Evolutionary conservation across 257 asterid species (phyloP).

Genomic region (Solanum chiquidenum): DNA sequence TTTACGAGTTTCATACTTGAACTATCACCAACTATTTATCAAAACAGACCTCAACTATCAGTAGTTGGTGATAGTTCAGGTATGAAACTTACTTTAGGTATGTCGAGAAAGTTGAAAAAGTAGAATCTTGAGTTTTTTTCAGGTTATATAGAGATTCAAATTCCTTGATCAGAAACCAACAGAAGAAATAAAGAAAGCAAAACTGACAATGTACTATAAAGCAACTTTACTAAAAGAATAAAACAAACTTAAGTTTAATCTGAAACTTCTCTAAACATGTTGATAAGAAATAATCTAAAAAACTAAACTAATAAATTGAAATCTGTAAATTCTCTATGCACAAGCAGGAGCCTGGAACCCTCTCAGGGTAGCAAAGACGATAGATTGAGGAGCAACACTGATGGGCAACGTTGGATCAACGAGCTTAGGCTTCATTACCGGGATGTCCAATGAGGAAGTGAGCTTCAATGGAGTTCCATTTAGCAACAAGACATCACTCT

Average conservation of each 20-base stretch:
- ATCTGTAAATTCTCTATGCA: slow-evolving; percentile 11
- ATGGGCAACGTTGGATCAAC: slow-evolving; percentile 36
- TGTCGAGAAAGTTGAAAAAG: background rate
- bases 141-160: background rate
- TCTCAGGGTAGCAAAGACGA: slow-evolving; percentile 45
- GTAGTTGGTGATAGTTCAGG: background rate
- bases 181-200: background rate
- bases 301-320: background rate
- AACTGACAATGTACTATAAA: background rate
- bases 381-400: slow-evolving; percentile 36
- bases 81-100: background rate
- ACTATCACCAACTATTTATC: background rate
- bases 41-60: background rate
- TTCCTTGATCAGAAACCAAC: background rate
- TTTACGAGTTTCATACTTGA: background rate
- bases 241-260: background rate
- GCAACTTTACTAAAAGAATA: background rate
- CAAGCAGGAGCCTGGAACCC: slow-evolving; percentile 69
- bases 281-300: background rate
- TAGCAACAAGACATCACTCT: slow-evolving; percentile 50
- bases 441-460: slow-evolving; percentile 46
- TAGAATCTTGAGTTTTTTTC: background rate
- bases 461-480: slow-evolving; percentile 59
- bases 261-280: background rate
- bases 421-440: slow-evolving; percentile 33